These are phyloP conservation scores for Polygonum aviculare DNA, from an alignment of 148 eudicot species.

Conservation along the genomic window DNA sequence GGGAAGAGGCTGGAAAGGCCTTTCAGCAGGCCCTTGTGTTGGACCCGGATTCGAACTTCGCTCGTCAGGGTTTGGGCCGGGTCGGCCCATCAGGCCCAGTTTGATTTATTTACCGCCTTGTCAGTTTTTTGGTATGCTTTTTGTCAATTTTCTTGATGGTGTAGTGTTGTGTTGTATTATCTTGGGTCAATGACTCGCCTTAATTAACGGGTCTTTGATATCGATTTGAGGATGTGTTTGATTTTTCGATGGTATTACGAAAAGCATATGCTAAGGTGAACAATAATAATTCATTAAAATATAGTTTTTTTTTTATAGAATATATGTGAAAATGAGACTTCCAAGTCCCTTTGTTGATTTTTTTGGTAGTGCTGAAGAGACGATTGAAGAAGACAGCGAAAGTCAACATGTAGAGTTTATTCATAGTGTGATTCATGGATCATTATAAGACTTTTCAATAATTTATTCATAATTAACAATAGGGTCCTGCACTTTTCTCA, in stretches of 20 bases:
- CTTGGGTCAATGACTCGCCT: not conserved
- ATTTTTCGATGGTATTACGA: not conserved
- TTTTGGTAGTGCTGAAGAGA: not conserved
- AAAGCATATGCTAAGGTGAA: no score
- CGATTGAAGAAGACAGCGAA: not conserved
- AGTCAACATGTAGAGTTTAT: not conserved
- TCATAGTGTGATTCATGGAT: not conserved
- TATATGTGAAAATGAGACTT: no score
- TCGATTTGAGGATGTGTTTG: not conserved
- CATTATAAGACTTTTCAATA: not conserved
- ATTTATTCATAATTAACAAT: not conserved
- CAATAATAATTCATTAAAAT: no score
- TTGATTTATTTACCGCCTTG: not conserved
- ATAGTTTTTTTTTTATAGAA: no score
- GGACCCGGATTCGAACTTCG: constrained; percentile 30
- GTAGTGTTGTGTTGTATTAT: not conserved
- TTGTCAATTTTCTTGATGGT: not conserved
- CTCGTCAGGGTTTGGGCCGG: constrained; percentile 45
- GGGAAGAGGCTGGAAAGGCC: constrained; percentile 39
- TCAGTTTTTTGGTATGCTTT: not conserved
- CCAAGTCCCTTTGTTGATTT: no score
- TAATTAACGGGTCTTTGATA: not conserved
- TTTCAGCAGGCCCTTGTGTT: constrained; percentile 30
- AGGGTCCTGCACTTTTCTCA: not conserved
- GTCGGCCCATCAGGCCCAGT: constrained; percentile 12